Base-by-base conservation (phyloP, 2,329 filamentous ascomycete species). In the Monilinia laxa region DNA sequence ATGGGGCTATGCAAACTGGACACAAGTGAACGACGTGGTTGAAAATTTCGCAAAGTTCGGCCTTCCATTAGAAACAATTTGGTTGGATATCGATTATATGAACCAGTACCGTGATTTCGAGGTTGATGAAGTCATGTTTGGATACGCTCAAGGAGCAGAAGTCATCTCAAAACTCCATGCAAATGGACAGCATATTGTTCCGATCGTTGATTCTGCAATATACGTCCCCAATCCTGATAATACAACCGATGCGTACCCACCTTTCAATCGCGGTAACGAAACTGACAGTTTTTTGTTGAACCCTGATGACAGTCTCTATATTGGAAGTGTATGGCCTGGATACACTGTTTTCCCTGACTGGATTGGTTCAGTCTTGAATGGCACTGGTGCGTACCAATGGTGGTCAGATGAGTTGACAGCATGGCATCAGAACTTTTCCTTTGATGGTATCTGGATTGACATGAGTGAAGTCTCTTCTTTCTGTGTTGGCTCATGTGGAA, bases 1-100 rank as follows among this genome's bases (percentile, higher is more conserved):
- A 68, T 95, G 91, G 87, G 92, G 91, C 0, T 95, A 95, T 75
- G 80, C 83, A 51, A 92, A 91, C 72, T 92, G 89, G 86, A 84
- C 85, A 1, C 82, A 86, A 38, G 74, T 92, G 3, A 83, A 89
- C 69, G 84, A 87, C 60, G 88, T 91, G 1, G 83, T 91, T 6
- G 84, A 85, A 68, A 87, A 86, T 75, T 91, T 91, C 77, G 84
- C 82, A 47, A 80, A 81, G 59, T 84, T 85, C 52, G 78, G 81
- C 20, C 91, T 93, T 66, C 89, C 89, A 0, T 79, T 92, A 0
- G 90, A 93, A 76, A 90, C 87, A 2, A 88, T 92, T 76, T 71
- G 70, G 85, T 87, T 85, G 20, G 88, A 91, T 70, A 90, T 90
- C 65, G 87, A 90, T 74, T 90, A 90, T 77, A 90, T 90, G 87